Evolutionary conservation across 73 alveolate genomes (phyloP).

Genomic region (Urostyla sp.): DNA sequence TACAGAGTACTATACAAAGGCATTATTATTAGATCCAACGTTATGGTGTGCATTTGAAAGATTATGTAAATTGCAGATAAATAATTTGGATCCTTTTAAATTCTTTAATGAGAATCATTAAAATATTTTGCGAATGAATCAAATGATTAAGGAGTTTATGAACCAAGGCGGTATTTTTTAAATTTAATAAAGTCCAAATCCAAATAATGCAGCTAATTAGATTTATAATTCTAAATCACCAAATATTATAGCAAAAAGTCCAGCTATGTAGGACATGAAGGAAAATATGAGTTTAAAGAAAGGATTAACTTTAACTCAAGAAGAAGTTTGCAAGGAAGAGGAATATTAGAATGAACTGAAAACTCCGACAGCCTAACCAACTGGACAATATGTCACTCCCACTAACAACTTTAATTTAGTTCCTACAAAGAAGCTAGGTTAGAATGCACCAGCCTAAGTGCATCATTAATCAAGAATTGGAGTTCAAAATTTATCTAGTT

Average conservation of each 20-base stretch:
- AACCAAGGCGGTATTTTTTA: background rate
- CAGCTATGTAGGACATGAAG: conserved; percentile 17
- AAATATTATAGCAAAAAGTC: background rate
- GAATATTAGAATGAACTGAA: conserved; percentile 22
- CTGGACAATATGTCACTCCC: conserved; percentile 66
- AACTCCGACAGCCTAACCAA: conserved; percentile 61
- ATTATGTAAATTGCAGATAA: conserved; percentile 74
- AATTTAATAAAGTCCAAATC: conserved; percentile 11
- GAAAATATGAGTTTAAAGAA: background rate
- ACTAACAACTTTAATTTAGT: conserved; percentile 34
- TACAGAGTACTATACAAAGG: conserved; percentile 74
- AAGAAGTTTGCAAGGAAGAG: conserved; percentile 20
- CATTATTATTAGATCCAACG: conserved; percentile 92
- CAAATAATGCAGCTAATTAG: background rate
- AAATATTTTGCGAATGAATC: conserved; percentile 19
- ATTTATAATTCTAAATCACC: conserved; percentile 9
- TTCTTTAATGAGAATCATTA: conserved; percentile 20
- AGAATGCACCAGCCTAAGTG: conserved; percentile 57
- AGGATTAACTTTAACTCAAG: background rate
- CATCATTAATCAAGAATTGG: conserved; percentile 46
- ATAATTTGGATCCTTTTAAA: conserved; percentile 36
- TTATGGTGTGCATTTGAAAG: conserved; percentile 96
- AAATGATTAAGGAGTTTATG: conserved; percentile 38
- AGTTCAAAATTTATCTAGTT: background rate
- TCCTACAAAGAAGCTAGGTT: conserved; percentile 38